Evolutionary conservation across 495 filamentous ascomycete species (phyloP).

Genomic region (Aspergillus ostianus): DNA sequence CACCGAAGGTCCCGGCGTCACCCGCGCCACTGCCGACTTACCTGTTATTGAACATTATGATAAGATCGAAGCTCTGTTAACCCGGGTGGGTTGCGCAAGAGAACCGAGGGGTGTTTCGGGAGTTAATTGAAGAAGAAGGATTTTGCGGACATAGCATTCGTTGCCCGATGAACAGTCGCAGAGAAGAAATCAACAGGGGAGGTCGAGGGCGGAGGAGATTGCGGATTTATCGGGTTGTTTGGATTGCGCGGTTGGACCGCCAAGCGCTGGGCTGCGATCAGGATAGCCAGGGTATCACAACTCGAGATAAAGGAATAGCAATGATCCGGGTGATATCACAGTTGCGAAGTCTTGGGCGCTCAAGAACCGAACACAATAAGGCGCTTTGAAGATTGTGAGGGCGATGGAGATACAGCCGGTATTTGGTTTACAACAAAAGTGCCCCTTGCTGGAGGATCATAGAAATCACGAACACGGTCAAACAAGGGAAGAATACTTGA

Average conservation of each 20-base stretch:
- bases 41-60: constrained; percentile 46
- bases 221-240: background rate
- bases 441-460: background rate
- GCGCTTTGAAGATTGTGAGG: background rate
- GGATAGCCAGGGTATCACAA: background rate
- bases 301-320: background rate
- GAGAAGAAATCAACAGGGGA: too few species aligned
- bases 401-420: background rate
- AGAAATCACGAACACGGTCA: background rate
- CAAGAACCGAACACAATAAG: background rate
- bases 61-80: background rate
- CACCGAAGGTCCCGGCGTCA: background rate
- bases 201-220: too few species aligned
- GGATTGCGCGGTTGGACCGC: background rate
- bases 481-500: background rate
- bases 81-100: background rate
- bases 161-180: constrained; percentile 4
- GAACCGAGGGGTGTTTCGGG: constrained; percentile 6
- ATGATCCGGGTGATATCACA: background rate
- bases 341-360: background rate
- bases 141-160: constrained; percentile 8
- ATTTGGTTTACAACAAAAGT: background rate
- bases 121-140: constrained; percentile 5
- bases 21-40: constrained; percentile 17
- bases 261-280: constrained; percentile 2